Conservation (phyloP, 106 monocot species). For the Hemerocallis citrina region DNA sequence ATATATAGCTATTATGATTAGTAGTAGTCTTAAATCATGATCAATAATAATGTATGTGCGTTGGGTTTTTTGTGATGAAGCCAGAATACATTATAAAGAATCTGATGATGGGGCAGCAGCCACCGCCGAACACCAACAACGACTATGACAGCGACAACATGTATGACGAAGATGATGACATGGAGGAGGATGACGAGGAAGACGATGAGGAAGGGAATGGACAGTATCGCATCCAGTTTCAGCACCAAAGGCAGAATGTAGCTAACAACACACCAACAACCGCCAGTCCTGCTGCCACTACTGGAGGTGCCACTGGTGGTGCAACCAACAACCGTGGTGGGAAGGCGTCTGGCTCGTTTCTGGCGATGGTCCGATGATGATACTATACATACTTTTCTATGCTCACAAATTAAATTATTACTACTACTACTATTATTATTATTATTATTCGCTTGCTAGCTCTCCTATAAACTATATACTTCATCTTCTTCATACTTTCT, state of each 20-base stretch:
- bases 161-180: not conserved
- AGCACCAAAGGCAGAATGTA: not conserved
- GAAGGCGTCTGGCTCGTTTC: conserved; percentile 13
- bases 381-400: not conserved
- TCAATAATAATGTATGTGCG: not conserved
- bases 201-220: conserved; percentile 23
- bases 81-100: conserved; percentile 47
- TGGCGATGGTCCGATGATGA: conserved; percentile 36
- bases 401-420: too few species aligned
- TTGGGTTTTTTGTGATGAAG: conserved; percentile 30
- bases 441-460: too few species aligned
- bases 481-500: not conserved
- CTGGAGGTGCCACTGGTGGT: not conserved
- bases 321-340: not conserved
- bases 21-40: not conserved
- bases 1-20: not conserved
- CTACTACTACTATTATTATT: too few species aligned
- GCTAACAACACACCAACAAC: too few species aligned
- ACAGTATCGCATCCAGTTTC: conserved; percentile 35
- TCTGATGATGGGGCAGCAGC: conserved; percentile 15
- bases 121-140: not conserved
- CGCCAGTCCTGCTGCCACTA: too few species aligned
- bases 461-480: too few species aligned
- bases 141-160: conserved; percentile 9
- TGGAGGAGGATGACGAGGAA: conserved; percentile 11